A percentile compares a stretch with the other conserved stretches of the same genome.
phyloP scores from a whole-genome alignment of 768 basidiomycete genomes.

The Obba rivulosa region DNA sequence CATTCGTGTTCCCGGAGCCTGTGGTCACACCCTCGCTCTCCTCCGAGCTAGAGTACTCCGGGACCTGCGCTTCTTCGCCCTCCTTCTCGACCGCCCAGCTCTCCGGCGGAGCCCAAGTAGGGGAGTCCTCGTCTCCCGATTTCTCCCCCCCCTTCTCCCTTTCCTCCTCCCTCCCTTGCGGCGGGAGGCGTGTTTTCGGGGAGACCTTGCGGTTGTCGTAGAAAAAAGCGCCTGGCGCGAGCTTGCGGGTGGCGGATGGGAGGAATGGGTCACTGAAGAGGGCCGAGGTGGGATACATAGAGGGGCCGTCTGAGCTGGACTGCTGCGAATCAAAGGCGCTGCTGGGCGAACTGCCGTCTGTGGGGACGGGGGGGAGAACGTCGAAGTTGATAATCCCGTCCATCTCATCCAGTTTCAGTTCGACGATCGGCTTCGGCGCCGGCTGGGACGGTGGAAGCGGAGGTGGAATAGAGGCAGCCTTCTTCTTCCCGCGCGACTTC shows the following conservation, averaged over 20 bases:
- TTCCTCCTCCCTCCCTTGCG: no score
- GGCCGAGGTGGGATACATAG: constrained; percentile 17
- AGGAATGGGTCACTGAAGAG: constrained; percentile 36
- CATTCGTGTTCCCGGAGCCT: constrained; percentile 5
- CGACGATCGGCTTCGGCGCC: constrained; percentile 36
- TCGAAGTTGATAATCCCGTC: constrained; percentile 71
- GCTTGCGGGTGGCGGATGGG: constrained; percentile 20
- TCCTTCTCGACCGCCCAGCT: constrained; percentile 68
- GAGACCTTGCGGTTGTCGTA: constrained; percentile 39
- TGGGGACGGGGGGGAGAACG: constrained; percentile 17
- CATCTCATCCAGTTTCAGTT: constrained; percentile 71
- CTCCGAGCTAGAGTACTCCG: constrained; percentile 40
- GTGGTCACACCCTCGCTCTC: constrained; percentile 23
- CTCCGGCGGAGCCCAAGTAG: constrained; percentile 63
- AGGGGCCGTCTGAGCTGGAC: constrained; percentile 26
- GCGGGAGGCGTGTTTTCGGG: constrained; percentile 37
- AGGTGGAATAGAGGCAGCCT: constrained; percentile 22
- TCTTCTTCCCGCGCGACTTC: constrained; percentile 28
- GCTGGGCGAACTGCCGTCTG: constrained; percentile 34
- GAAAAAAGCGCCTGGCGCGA: constrained; percentile 16
- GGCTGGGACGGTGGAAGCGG: constrained; percentile 29
- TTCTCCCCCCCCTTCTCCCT: neutral
- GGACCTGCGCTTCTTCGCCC: constrained; percentile 29
- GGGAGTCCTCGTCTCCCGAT: constrained; percentile 15
- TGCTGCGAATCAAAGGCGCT: constrained; percentile 36